Base-by-base conservation (phyloP, 805 yeast species). In the Pichia nanzhaoensis region DNA sequence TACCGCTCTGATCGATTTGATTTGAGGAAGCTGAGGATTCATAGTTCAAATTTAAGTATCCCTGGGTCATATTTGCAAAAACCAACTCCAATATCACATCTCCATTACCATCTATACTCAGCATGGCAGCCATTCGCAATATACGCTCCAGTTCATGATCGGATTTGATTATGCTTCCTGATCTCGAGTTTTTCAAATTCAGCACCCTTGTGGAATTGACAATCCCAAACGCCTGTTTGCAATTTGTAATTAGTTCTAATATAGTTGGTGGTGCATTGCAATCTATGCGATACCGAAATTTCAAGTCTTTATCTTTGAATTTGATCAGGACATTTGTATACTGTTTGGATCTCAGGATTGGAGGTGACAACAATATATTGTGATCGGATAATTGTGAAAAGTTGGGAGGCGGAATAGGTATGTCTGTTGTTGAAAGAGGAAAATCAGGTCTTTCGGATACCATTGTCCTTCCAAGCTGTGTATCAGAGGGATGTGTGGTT, bases 251-350 rank as follows among this genome's bases (percentile, higher is more conserved):
- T n/a, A 90, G 64, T 62, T 90, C 98, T 24, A 73, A 56, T 34
- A 81, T 66, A 0, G 93, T 82, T 2, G 98, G 98, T 6, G 95
- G 83, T 0, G 95, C 83, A 37, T 83, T 77, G 51, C 78, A 76
- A 39, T 70, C 62, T 4, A 78, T 71, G 13, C 84, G 77, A 60
- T 74, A 90, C 3, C 77, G 73, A 56, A 90, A 83, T 37, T 80
- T 75, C 43, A 89, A 73, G 22, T 67, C 68, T 31, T 75, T 73
- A 7, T 74, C 67, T 13, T 76, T 71, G 56, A 77, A 84, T 46
- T 68, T 70, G 20, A 84, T 63, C 5, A 65, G 54, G 3, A 75
- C 77, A 3, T 68, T 65, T 34, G 34, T 44, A 33, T 33, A 42
- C 13, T 57, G 53, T 36, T 52, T 68, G 59, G 50, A 42, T 12